phyloP scores from a whole-genome alignment of 257 asterid species.

The Solanum gandarillasii region DNA sequence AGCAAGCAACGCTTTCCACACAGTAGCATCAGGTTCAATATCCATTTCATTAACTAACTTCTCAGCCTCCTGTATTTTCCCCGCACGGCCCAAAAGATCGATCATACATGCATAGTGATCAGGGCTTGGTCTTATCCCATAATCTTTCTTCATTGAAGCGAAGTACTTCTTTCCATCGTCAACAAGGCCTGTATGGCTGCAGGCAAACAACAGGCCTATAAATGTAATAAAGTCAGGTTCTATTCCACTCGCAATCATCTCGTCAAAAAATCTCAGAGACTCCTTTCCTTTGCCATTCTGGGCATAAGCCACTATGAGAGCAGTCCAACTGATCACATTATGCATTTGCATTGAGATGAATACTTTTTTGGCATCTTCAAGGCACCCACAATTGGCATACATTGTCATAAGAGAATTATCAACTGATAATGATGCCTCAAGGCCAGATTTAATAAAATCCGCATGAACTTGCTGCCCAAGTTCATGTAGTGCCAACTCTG shows the following conservation, averaged over 20 bases:
- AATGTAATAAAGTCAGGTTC: conserved; percentile 73
- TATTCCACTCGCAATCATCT: conserved; percentile 51
- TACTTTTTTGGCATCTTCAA: conserved; percentile 34
- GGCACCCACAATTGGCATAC: conserved; percentile 68
- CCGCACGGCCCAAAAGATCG: conserved; percentile 75
- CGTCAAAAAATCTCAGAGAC: conserved; percentile 38
- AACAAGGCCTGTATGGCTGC: conserved; percentile 79
- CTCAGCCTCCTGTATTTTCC: conserved; percentile 60
- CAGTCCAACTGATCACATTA: conserved; percentile 83
- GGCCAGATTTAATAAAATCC: conserved; percentile 32
- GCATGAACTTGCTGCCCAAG: conserved; percentile 67
- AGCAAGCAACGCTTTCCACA: conserved; percentile 77
- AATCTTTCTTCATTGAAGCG: conserved; percentile 43
- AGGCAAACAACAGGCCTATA: conserved; percentile 72
- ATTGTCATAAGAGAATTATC: conserved; percentile 59
- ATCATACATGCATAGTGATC: conserved; percentile 83
- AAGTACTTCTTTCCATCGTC: conserved; percentile 48
- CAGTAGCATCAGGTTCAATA: conserved; percentile 43
- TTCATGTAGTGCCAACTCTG: conserved; percentile 55
- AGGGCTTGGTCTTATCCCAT: conserved; percentile 50
- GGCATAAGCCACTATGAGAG: conserved; percentile 63
- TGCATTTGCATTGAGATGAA: conserved; percentile 39
- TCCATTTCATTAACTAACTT: conserved; percentile 39
- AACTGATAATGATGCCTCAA: conserved; percentile 37
- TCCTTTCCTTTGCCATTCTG: conserved; percentile 56